phyloP scores from a whole-genome alignment of 73 alveolate species.

The Paramecium octaurelia region DNA sequence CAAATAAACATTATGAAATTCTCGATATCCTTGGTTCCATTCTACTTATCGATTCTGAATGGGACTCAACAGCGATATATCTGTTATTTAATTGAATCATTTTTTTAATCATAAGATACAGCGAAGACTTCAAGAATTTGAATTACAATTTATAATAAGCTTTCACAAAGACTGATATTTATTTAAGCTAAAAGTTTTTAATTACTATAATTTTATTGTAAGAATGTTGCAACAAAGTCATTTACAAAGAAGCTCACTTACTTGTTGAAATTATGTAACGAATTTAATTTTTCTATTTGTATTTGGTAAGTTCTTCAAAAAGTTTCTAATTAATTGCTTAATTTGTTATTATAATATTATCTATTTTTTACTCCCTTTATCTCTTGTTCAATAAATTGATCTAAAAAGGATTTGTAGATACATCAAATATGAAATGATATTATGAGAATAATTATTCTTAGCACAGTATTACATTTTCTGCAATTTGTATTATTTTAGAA shows the following conservation, averaged over 20 bases:
- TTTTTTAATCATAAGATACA: not conserved
- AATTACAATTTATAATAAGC: slow-evolving; percentile 66
- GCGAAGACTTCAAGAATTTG: slow-evolving; percentile 64
- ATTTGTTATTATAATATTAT: too few species aligned
- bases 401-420: slow-evolving; percentile 66
- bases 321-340: too few species aligned
- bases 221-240: not conserved
- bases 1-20: too few species aligned
- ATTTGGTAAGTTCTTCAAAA: not conserved
- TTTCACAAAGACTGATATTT: slow-evolving; percentile 74
- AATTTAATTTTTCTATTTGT: not conserved
- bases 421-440: slow-evolving; percentile 51
- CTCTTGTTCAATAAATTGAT: slow-evolving; percentile 74
- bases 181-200: slow-evolving; percentile 73
- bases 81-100: slow-evolving; percentile 69
- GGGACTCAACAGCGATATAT: slow-evolving; percentile 77
- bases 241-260: slow-evolving; percentile 49
- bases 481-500: slow-evolving; percentile 49
- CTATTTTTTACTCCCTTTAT: slow-evolving; percentile 74
- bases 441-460: slow-evolving; percentile 39
- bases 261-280: slow-evolving; percentile 35
- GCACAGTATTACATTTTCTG: slow-evolving; percentile 37
- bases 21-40: too few species aligned
- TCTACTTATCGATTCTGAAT: slow-evolving; percentile 70
- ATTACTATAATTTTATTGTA: not conserved